phyloP scores from a whole-genome alignment of 192 early-diverging fungal genomes.

The Geranomyces variabilis region DNA sequence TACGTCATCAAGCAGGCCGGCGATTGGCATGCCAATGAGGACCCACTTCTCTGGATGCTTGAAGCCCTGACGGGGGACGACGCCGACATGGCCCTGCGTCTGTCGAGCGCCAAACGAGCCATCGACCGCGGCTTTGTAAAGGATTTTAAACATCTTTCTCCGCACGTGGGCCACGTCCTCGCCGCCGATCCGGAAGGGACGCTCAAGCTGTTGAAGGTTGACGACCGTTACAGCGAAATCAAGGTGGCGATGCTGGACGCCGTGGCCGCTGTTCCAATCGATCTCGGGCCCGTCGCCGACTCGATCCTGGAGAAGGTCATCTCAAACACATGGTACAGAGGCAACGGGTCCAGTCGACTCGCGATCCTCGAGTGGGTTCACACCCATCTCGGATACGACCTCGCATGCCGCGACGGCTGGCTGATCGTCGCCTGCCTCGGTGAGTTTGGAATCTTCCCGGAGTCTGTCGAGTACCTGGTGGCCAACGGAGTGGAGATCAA shows the following conservation, averaged over 20 bases:
- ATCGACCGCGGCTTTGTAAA: neutral
- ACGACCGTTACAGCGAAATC: neutral
- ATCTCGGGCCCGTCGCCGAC: neutral
- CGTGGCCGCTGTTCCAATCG: neutral
- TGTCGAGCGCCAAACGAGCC: neutral
- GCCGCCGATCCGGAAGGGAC: neutral
- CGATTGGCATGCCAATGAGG: neutral
- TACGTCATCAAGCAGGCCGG: neutral
- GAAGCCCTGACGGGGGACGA: neutral
- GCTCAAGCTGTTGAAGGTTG: neutral
- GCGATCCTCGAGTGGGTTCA: neutral
- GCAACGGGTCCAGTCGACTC: neutral
- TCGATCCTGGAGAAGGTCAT: neutral
- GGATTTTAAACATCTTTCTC: neutral
- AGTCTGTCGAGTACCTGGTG: neutral
- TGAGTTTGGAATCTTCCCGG: neutral
- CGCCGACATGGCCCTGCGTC: neutral
- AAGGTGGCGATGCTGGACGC: neutral
- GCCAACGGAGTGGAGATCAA: constrained; percentile 1
- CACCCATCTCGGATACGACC: neutral
- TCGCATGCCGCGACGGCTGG: neutral
- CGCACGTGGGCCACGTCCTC: neutral
- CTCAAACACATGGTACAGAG: too few species aligned
- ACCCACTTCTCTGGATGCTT: neutral
- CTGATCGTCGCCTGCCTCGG: neutral